Base-by-base conservation (phyloP, 1,139 yeast species). In the Yamadazyma songkhlaensis region DNA sequence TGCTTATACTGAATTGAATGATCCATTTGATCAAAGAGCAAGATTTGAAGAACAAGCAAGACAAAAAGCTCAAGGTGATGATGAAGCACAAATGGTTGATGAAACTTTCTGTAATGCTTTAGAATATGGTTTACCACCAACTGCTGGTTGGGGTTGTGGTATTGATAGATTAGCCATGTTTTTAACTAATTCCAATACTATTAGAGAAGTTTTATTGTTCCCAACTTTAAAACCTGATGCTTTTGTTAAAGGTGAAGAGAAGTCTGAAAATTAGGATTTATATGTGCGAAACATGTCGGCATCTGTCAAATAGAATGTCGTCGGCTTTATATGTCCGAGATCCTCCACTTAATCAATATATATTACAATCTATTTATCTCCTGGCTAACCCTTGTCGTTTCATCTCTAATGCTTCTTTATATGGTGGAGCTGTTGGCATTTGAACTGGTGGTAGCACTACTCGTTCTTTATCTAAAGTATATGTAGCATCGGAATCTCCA, bases 121-220 rank as follows among this genome's bases (percentile, higher is more conserved):
- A 60, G 98, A 92, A 72, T 92, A 88, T 67, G 98, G 98, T 66
- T 78, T 92, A 58, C 98, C 98, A 45, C 98, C 98, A 57, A 92
- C 98, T 55, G 98, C 95, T 64, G 98, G 98, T 54, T 92, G 97
- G 97, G 98, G 98, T 57, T 85, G 96, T 72, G 98, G 98, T 79
- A 89, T 92, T 54, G 98, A 92, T 70, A 87, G 98, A 76, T 65
- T 92, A 58, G 92, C 96, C 60, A 92, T 92, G 98, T 90, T 92
- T 75, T 79, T 92, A 73, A 92, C 97, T 48, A 81, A 92, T 68
- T 87, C 97, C 44, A 86, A 88, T 74, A 88, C 97, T 50, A 92
- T 92, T 62, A 88, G 96, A 83, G 98, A 92, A 74, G 98, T 92
- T 32, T 76, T 92, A 55, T 74, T 92, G 62, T 92, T 92, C 95